Evolutionary conservation across 108 stramenopile species (phyloP).

Genomic region (Bacterosira constricta): DNA sequence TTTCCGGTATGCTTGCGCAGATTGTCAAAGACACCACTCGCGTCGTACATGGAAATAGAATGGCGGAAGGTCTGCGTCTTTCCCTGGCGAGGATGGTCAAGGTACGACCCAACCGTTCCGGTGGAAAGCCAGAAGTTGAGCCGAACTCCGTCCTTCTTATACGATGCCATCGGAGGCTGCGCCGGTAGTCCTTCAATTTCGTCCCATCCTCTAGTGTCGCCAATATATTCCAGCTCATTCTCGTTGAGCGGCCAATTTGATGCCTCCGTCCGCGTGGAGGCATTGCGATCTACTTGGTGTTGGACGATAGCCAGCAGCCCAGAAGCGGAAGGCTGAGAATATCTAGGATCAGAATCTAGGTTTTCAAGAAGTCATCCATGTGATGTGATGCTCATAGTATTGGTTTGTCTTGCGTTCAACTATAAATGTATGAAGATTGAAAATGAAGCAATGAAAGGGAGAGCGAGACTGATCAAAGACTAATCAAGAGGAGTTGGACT

Average conservation of each 20-base stretch:
- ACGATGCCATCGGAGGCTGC: conserved; percentile 28
- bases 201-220: neutral
- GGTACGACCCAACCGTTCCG: conserved; percentile 37
- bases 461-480: too few relatives aligned
- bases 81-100: conserved; percentile 33
- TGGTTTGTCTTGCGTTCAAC: too few relatives aligned
- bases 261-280: too few relatives aligned
- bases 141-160: conserved; percentile 27
- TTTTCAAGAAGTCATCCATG: too few relatives aligned
- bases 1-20: neutral
- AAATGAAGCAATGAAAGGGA: too few relatives aligned
- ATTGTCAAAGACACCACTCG: neutral
- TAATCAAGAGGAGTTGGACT: too few relatives aligned
- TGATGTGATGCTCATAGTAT: too few relatives aligned
- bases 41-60: neutral
- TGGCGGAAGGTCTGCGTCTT: conserved; percentile 39
- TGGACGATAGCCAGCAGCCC: too few relatives aligned
- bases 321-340: too few relatives aligned
- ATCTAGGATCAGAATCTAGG: too few relatives aligned
- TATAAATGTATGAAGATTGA: too few relatives aligned
- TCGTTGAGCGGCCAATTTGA: neutral
- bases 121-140: conserved; percentile 35
- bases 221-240: neutral
- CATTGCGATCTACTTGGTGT: too few relatives aligned
- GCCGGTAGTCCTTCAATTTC: neutral